phyloP scores from a whole-genome alignment of 139 green algal genomes.

The Auxenochlorella pyrenoidosa region DNA sequence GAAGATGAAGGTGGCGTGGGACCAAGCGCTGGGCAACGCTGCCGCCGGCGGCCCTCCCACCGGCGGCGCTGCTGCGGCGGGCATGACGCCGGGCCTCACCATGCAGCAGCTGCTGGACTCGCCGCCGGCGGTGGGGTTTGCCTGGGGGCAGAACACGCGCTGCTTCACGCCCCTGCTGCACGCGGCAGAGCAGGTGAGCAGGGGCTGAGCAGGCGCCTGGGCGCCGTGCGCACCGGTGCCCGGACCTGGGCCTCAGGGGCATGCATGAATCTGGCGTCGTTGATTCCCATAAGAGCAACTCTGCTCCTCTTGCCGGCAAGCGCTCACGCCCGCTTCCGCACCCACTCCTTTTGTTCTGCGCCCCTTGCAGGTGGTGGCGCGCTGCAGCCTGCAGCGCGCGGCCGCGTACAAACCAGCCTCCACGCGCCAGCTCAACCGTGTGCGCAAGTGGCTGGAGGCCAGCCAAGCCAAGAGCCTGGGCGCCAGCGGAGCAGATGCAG shows the following conservation, averaged over 20 bases:
- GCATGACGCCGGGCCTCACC: neutral
- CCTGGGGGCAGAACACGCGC: constrained; percentile 23
- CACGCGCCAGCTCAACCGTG: neutral
- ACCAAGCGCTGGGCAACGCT: constrained; percentile 10
- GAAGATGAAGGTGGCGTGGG: constrained; percentile 61
- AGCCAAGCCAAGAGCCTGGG: constrained; percentile 6
- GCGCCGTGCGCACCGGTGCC: too few relatives aligned
- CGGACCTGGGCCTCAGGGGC: too few relatives aligned
- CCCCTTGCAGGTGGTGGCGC: constrained; percentile 10
- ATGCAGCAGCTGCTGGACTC: constrained; percentile 14
- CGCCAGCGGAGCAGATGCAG: neutral
- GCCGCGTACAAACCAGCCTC: neutral
- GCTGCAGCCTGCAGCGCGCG: constrained; percentile 2
- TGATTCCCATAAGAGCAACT: too few relatives aligned
- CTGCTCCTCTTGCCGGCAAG: too few relatives aligned
- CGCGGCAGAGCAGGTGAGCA: constrained; percentile 4
- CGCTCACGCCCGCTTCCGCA: too few relatives aligned
- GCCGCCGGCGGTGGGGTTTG: neutral
- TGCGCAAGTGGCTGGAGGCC: constrained; percentile 37
- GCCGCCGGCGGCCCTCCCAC: neutral
- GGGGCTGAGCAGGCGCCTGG: too few relatives aligned
- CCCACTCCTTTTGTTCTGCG: neutral
- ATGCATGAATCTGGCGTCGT: too few relatives aligned
- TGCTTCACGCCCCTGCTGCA: constrained; percentile 49
- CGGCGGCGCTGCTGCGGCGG: neutral